Base-by-base conservation (phyloP, 768 basidiomycete genomes). In the Hericium alpestre region DNA sequence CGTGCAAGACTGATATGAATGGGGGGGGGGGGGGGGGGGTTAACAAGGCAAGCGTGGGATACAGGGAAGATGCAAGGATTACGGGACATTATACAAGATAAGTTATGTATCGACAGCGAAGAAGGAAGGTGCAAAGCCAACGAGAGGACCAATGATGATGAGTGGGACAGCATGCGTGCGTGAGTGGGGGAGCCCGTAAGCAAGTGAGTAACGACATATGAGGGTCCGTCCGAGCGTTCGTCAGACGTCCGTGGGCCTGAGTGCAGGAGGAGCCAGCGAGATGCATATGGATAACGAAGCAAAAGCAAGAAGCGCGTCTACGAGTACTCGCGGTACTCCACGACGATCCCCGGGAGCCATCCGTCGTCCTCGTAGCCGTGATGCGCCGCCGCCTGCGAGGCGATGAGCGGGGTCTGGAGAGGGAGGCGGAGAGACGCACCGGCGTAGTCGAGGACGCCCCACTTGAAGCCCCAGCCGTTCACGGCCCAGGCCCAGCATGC, bases 391-490 rank as follows among this genome's bases (percentile, higher is more conserved):
- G 47, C 87, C 87, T 87, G 60, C 12, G 56, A 54, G 47, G 13
- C 37, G 50, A 37, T 32, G 32, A 32, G 32, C 0, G 8, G 6
- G 16, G 9, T 27, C 25, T 39, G 23, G 11, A 25, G 20, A 12
- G 9, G 10, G 23, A 27, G 22, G 1, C 7, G 32, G 32, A 32
- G 32, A 32, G 8, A 65, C 74, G 65, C 65, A 78, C 90, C 91
- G 55, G 93, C 91, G 66, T 89, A 96, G 69, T 95, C 91, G 50
- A 90, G 74, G 25, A 88, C 87, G 15, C 93, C 93, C 78, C 83
- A 88, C 62, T 80, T 82, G 69, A 83, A 86, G 7, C 79, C 86
- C 93, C 93, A 96, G 1, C 93, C 92, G 58, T 86, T 82, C 0
- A 72, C 62, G 53, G 81, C 81, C 91, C 91, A 94, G 2, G 79